Evolutionary conservation across 495 filamentous ascomycete species (phyloP).

Genomic region (Aspergillus baeticus): DNA sequence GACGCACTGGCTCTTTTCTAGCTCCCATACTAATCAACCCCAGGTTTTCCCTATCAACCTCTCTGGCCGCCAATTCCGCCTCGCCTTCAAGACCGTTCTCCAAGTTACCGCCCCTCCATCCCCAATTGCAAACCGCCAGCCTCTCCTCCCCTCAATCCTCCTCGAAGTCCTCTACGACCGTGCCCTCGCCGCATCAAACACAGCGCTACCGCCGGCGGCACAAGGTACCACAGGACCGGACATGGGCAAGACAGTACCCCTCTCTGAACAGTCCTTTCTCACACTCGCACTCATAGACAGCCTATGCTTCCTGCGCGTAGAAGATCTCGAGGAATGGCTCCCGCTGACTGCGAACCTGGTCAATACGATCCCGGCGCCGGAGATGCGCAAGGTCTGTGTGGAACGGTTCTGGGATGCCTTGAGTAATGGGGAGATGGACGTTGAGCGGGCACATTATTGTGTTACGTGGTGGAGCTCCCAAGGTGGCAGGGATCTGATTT

Average conservation of each 20-base stretch:
- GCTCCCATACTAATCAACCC: slow-evolving; percentile 11
- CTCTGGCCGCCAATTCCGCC: slow-evolving; percentile 84
- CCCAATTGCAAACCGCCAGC: slow-evolving; percentile 65
- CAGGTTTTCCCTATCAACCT: slow-evolving; percentile 78
- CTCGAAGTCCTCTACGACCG: slow-evolving; percentile 79
- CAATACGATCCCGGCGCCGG: slow-evolving; percentile 56
- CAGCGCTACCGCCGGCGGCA: slow-evolving; percentile 39
- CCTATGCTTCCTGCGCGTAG: slow-evolving; percentile 68
- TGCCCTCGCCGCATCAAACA: slow-evolving; percentile 54
- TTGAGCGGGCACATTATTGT: slow-evolving; percentile 75
- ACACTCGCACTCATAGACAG: slow-evolving; percentile 80
- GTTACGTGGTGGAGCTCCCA: slow-evolving; percentile 84
- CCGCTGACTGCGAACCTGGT: slow-evolving; percentile 69
- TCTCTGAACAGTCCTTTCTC: slow-evolving; percentile 82
- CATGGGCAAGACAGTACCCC: slow-evolving; percentile 29
- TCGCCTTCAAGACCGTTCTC: slow-evolving; percentile 89
- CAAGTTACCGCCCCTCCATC: slow-evolving; percentile 83
- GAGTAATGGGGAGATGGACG: slow-evolving; percentile 86
- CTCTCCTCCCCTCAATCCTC: slow-evolving; percentile 71
- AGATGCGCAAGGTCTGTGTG: slow-evolving; percentile 64
- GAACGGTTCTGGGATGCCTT: slow-evolving; percentile 83
- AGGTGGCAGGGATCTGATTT: slow-evolving; percentile 64
- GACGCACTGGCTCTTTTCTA: slow-evolving; percentile 4
- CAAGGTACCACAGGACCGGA: slow-evolving; percentile 31
- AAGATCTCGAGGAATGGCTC: slow-evolving; percentile 74